Evolutionary conservation across 164 flowering plant genomes (phyloP).

Genomic region (Umbellularia californica): DNA sequence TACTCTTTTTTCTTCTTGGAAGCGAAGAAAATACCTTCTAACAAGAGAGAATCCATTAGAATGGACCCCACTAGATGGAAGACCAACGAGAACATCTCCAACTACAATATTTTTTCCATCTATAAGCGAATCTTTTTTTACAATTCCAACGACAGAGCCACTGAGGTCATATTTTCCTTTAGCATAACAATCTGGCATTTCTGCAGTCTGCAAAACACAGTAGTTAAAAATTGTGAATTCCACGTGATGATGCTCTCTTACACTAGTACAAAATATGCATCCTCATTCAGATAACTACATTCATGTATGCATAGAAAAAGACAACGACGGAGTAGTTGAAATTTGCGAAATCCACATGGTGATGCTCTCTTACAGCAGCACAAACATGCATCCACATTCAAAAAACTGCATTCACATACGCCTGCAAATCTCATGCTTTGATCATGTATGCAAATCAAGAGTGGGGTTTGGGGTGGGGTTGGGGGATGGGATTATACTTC

Average conservation of each 20-base stretch:
- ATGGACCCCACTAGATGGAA: constrained; percentile 97
- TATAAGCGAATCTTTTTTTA: constrained; percentile 75
- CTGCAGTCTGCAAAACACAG: constrained; percentile 70
- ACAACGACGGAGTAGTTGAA: too few species aligned
- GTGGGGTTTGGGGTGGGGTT: too few species aligned
- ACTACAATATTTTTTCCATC: constrained; percentile 74
- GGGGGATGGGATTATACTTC: too few species aligned
- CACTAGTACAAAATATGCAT: background rate
- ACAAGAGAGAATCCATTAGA: constrained; percentile 98
- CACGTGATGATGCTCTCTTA: background rate
- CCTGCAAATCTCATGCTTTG: background rate
- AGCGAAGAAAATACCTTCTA: constrained; percentile 53
- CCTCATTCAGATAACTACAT: background rate
- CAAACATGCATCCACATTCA: too few species aligned
- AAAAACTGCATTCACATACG: background rate
- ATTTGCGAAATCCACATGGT: too few species aligned
- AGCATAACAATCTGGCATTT: constrained; percentile 92
- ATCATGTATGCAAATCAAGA: too few species aligned
- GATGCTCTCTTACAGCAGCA: too few species aligned
- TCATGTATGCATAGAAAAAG: too few species aligned
- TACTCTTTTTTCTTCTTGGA: background rate
- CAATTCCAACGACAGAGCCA: constrained; percentile 92
- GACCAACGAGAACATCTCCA: constrained; percentile 90
- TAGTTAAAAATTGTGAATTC: background rate
- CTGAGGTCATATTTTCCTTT: constrained; percentile 92